phyloP scores from a whole-genome alignment of 129 eudicot species.

The Arctium minus region DNA sequence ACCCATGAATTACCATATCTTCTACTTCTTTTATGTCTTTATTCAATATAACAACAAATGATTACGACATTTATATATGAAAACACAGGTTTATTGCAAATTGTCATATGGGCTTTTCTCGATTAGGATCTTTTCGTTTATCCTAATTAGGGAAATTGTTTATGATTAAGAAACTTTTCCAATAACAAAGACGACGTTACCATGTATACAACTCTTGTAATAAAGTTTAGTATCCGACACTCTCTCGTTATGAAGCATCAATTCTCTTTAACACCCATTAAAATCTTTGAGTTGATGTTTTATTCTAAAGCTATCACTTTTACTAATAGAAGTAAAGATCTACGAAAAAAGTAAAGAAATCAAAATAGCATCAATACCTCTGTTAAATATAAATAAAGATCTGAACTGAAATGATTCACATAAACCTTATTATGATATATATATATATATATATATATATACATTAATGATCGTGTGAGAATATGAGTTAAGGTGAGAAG shows the following conservation, averaged over 20 bases:
- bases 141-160: neutral
- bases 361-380: neutral
- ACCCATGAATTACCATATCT: neutral
- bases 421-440: too few relatives aligned
- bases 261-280: conserved; percentile 13
- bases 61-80: neutral
- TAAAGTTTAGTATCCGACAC: neutral
- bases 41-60: neutral
- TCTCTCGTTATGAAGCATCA: neutral
- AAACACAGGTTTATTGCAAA: neutral
- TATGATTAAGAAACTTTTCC: neutral
- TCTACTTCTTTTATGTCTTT: neutral
- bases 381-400: neutral
- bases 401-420: too few relatives aligned
- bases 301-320: conserved; percentile 12
- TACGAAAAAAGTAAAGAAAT: neutral
- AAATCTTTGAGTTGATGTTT: neutral
- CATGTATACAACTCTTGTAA: neutral
- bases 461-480: too few relatives aligned
- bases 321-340: neutral
- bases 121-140: neutral
- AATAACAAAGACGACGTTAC: neutral
- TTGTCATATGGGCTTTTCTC: neutral
- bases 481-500: too few relatives aligned
- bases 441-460: too few relatives aligned